Evolutionary conservation across 768 basidiomycete genomes (phyloP), one percentile per base, ranked within the genome.

Genomic region (Suillus luteus): DNA sequence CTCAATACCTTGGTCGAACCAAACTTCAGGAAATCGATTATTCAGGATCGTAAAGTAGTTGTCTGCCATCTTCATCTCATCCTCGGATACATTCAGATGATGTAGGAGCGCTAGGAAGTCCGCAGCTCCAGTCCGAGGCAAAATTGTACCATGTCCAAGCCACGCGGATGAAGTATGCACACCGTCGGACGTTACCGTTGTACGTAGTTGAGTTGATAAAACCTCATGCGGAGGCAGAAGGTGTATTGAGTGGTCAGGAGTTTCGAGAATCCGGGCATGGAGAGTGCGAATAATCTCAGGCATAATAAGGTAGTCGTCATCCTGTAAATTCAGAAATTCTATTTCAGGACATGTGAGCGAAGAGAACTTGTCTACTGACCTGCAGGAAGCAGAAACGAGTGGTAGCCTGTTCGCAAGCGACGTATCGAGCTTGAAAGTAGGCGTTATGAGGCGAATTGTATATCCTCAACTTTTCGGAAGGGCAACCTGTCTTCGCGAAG

Each of bases 381-480:
- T 89, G 88, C 52, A 89, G 78, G 70, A 89, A 89, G 71, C 86
- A 90, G 68, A 82, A 85, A 43, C 75, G 75, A 1, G 87, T 86
- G 7, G 71, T 72, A 1, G 79, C 81, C 60, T 80, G 74, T 24
- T 81, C 75, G 65, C 88, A 90, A 0, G 84, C 86, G 19, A 87
- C 64, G 64, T 82, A 89, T 15, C 88, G 81, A 27, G 86, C 86
- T 71, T 86, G 81, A 66, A 90, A 89, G 67, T 85, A 87, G 27
- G 82, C 31, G 69, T 88, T 89, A 52, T 76, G 69, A 1, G 81
- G 78, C 6, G 86, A 87, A 67, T 88, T 89, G 67, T 83, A 73
- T 57, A 90, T 84, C 58, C 69, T 77, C 48, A 89, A 76, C 64
- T 80, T 82, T 19, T 70, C 67, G 19, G 70, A 64, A 3, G 82